Evolutionary conservation across 768 basidiomycete species (phyloP), one percentile per base, ranked within the genome.

Genomic region (Russula dissimulans): DNA sequence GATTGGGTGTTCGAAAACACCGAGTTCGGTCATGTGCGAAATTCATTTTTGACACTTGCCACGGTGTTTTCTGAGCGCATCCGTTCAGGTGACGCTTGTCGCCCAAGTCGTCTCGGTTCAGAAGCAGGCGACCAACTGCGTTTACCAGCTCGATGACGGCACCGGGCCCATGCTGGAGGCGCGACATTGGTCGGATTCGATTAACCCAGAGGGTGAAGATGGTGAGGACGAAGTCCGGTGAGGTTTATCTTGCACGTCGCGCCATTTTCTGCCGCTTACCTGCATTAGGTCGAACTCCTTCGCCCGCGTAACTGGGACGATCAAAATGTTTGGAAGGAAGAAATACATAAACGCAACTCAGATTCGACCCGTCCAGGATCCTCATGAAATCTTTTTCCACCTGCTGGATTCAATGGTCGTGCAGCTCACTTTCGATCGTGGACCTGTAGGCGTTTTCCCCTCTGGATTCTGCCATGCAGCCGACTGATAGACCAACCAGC

Each of bases 71-170:
- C 51, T 69, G 31, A 50, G 7, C 14, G 64, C 3, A 53, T 31
- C 34, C 32, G 11, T 12, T 31, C 63, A 93, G 90, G 74, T 93
- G 36, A 83, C 86, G 0, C 66, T 91, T 45, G 85, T 93, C 3
- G 91, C 81, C 2, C 82, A 87, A 66, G 84, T 97, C 3, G 75
- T 82, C 10, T 81, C 82, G 17, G 76, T 90, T 32, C 78, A 85
- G 60, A 74, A 75, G 8, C 86, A 88, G 61, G 78, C 89, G 3
- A 97, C 95, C 2, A 93, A 95, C 66, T 81, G 81, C 58, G 82
- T 85, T 39, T 92, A 91, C 68, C 72, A 75, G 59, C 75, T 99
- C 5, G 89, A 94, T 60, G 95, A 99, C 70, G 92, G 94, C 12
- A 89, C 90, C 3, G 92, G 87, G 5, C 34, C 34, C 22, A 74